A percentile compares a stretch with the other conserved stretches of the same genome.
These are phyloP conservation scores for Mortierella sp. DNA, from an alignment of 371 early-diverging fungal species.

Conservation along the genomic window DNA sequence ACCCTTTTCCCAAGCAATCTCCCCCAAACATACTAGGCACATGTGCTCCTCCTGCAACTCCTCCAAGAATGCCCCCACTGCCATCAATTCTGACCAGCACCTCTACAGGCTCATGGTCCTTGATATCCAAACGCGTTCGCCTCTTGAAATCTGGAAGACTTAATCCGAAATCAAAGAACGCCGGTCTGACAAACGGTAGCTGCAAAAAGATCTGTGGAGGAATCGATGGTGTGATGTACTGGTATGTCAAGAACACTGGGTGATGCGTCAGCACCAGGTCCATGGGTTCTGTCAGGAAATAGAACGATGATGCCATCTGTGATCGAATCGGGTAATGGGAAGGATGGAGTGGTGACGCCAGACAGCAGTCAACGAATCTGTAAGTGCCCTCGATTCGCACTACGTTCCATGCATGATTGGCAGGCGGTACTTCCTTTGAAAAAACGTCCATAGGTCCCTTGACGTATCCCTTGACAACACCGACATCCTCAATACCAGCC, in stretches of 20 bases:
- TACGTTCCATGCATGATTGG: constrained; percentile 73
- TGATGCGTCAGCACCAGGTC: constrained; percentile 48
- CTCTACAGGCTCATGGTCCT: constrained; percentile 49
- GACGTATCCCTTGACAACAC: constrained; percentile 67
- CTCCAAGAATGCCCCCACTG: not conserved
- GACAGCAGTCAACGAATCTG: constrained; percentile 71
- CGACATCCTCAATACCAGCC: constrained; percentile 64
- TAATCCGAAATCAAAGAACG: constrained; percentile 51
- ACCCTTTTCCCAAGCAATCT: constrained; percentile 38
- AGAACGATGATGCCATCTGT: constrained; percentile 41
- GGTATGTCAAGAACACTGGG: constrained; percentile 42
- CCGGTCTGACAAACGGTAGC: constrained; percentile 49
- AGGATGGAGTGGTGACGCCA: constrained; percentile 59
- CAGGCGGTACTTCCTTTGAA: constrained; percentile 46
- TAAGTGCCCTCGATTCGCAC: constrained; percentile 72
- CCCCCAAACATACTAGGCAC: constrained; percentile 23
- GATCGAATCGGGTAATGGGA: constrained; percentile 49
- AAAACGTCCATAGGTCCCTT: constrained; percentile 57
- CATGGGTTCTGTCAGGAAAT: constrained; percentile 49
- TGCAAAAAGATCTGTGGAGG: constrained; percentile 35
- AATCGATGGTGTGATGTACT: constrained; percentile 50
- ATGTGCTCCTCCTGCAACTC: constrained; percentile 1
- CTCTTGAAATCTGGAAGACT: constrained; percentile 49
- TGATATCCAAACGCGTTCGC: constrained; percentile 34
- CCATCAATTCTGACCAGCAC: constrained; percentile 49